Base-by-base conservation (phyloP, 345 rosid genomes). In the Brassica nigra region DNA sequence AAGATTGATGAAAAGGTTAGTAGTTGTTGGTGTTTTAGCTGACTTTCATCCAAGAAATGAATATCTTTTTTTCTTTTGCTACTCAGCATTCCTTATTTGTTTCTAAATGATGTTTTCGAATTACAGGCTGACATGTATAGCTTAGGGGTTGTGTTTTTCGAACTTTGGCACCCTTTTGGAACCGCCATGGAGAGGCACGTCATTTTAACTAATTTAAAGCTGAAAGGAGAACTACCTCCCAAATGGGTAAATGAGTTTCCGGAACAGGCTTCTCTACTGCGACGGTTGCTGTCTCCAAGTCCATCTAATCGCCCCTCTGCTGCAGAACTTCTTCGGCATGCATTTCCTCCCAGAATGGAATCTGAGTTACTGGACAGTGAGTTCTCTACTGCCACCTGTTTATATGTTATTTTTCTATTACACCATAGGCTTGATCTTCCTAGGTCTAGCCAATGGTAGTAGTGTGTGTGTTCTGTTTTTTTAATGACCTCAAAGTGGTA, bases 241-340 rank as follows among this genome's bases (percentile, higher is more conserved):
- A 78, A 85, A 49, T 95, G 99, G 99, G 82, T 86, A 70, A 82
- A 89, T 79, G 90, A 89, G 79, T 92, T 87, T 87, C 94, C 95
- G 3, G 97, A 95, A 81, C 99, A 95, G 82, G 92, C 91, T 71
- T 83, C 97, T 68, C 81, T 95, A 69, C 86, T 95, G 76, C 84
- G 37, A 73, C 89, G 83, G 64, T 82, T 95, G 80, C 87, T 91
- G 92, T 95, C 97, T 79, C 87, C 91, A 82, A 95, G 90, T 86
- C 99, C 99, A 70, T 92, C 99, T 81, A 95, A 92, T 76, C 97
- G 99, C 73, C 99, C 99, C 36, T 92, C 97, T 78, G 99, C 97
- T 61, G 80, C 87, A 29, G 97, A 95, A 78, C 95, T 95, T 81
- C 84, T 95, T 80, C 81, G 88, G 84, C 84, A 87, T 59, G 92